Evolutionary conservation across 208 protist genomes (phyloP).

Genomic region (Leishmania tropica): DNA sequence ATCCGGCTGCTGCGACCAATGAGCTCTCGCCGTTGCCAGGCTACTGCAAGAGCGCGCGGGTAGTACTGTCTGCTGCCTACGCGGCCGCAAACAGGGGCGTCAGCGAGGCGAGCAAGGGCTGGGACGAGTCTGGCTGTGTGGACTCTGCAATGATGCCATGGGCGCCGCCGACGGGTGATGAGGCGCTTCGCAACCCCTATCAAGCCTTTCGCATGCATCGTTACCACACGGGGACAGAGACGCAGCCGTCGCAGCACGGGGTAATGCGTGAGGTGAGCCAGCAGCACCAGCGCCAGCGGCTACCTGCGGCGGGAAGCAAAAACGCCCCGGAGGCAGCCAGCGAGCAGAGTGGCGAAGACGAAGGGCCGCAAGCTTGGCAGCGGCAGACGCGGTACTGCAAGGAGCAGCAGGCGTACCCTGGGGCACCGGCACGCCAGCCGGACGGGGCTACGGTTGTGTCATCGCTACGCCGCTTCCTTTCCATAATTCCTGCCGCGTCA

Average conservation of each 20-base stretch:
- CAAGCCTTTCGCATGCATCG: slow-evolving; percentile 5
- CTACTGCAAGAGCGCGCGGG: not conserved
- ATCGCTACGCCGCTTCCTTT: slow-evolving; percentile 11
- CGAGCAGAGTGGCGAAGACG: not conserved
- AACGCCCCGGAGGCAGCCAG: not conserved
- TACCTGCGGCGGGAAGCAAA: not conserved
- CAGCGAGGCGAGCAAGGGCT: slow-evolving; percentile 3
- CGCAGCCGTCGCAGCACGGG: not conserved
- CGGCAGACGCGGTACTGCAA: not conserved
- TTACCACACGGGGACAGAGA: not conserved
- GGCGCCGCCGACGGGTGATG: not conserved
- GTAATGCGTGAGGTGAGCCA: not conserved
- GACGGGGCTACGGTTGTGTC: slow-evolving; percentile 12
- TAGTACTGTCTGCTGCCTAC: not conserved
- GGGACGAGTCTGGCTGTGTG: not conserved
- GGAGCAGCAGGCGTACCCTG: not conserved
- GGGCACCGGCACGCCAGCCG: not conserved
- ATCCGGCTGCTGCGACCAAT: not conserved
- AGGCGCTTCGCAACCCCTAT: not conserved
- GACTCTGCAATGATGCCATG: not conserved
- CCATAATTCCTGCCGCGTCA: not conserved
- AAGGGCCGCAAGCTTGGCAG: not conserved
- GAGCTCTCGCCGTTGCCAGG: not conserved
- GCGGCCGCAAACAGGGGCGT: slow-evolving; percentile 3
- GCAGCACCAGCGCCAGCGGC: slow-evolving; percentile 1